Base-by-base conservation (phyloP, 2,329 filamentous ascomycete genomes). In the Cylindrodendrum hubeiense region DNA sequence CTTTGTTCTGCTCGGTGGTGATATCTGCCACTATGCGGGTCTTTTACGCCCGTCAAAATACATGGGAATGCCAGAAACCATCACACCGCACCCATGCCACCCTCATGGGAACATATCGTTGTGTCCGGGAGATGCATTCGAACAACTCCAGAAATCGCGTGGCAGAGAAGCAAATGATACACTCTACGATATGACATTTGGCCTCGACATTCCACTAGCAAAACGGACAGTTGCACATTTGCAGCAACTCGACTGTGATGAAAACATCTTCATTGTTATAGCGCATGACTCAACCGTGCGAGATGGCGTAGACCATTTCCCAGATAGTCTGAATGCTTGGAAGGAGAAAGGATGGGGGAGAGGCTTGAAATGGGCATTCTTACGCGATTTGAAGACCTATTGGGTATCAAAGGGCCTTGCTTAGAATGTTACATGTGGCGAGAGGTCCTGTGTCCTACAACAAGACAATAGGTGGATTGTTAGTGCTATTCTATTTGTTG, bases 1-100 rank as follows among this genome's bases (percentile, higher is more conserved):
- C 0, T 84, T 83, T 59, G 63, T 84, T 6, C 75, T 84, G 10
- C 72, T 83, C 60, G 82, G 81, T 0, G 83, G 77, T 3, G 83
- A 85, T 62, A 68, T 78, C 19, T 83, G 79, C 17, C 82, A 84
- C 67, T 79, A 79, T 46, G 74, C 74, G 3, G 80, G 81, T 21
- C 73, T 76, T 33, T 71, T 82, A 12, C 71, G 81, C 1, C 81
- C 81, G 0, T 79, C 78, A 0, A 50, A 66, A 41, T 75, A 77
- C 60, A 60, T 78, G 0, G 78, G 79, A 1, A 50, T 82, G 4
- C 81, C 81, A 1, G 55, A 70, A 3, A 56, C 50, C 1, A 77
- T 79, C 34, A 28, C 44, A 0, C 70, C 70, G 49, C 74, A 73
- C 12, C 71, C 71, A 7, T 72, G 70, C 5, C 60, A 65, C 34